Percentiles rank a stretch among this genome's conserved stretches.
phyloP scores from a whole-genome alignment of 345 rosid species.

The Hevea brasiliensis region DNA sequence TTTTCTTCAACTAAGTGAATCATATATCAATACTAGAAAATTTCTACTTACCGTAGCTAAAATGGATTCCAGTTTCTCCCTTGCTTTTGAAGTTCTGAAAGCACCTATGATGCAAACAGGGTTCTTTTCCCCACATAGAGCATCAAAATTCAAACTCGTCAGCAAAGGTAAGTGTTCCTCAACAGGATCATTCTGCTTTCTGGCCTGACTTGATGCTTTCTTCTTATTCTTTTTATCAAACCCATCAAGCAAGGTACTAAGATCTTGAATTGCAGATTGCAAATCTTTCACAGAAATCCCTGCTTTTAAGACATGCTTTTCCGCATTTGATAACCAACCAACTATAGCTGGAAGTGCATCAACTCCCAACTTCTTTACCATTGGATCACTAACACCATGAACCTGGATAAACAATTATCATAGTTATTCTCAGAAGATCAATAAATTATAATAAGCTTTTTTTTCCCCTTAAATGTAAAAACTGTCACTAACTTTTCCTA shows the following conservation, averaged over 20 bases:
- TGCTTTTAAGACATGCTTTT: slow-evolving; percentile 57
- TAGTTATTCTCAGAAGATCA: not conserved
- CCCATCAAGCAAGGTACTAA: slow-evolving; percentile 58
- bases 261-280: slow-evolving; percentile 66
- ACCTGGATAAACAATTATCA: slow-evolving; percentile 43
- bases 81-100: slow-evolving; percentile 61
- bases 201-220: slow-evolving; percentile 43
- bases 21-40: not conserved
- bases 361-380: slow-evolving; percentile 57
- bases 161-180: slow-evolving; percentile 53
- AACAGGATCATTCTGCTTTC: slow-evolving; percentile 34
- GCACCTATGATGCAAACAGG: slow-evolving; percentile 85
- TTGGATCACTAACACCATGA: slow-evolving; percentile 55
- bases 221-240: slow-evolving; percentile 78
- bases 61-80: slow-evolving; percentile 60
- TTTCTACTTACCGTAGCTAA: slow-evolving; percentile 49
- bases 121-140: slow-evolving; percentile 60
- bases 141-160: slow-evolving; percentile 48
- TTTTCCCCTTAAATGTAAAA: not conserved
- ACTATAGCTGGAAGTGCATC: slow-evolving; percentile 80
- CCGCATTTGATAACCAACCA: slow-evolving; percentile 86
- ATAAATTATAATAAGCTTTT: not conserved
- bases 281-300: slow-evolving; percentile 76
- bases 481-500: not conserved
- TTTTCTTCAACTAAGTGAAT: not conserved